Base-by-base conservation (phyloP, 2,329 filamentous ascomycete species). In the Phaeosphaeria sp. region DNA sequence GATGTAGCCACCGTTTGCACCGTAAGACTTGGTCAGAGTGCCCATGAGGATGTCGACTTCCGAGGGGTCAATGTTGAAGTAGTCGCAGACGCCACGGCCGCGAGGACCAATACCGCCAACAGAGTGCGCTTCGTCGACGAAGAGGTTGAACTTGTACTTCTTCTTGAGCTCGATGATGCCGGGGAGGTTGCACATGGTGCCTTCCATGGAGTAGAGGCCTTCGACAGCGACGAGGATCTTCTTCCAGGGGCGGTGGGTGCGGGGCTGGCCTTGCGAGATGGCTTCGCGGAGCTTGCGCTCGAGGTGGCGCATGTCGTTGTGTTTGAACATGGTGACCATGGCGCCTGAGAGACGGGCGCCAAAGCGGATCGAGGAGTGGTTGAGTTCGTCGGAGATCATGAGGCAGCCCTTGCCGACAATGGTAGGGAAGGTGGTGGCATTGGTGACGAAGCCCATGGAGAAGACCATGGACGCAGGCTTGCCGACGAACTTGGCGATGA, bases 161-260 rank as follows among this genome's bases (percentile, higher is more conserved):
- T 89, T 89, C 86, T 97, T 97, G 65, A 99, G 84, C 50, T 84
- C 86, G 57, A 99, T 81, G 50, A 99, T 83, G 60, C 92, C 92
- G 1, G 95, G 95, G n/a, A 99, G 86, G 76, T 99, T 95, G 79
- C 92, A 95, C 91, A 99, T 96, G 65, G 93, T 97, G 49, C 95
- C 95, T 81, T 99, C 95, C 95, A 99, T 99, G 1, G 94, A 98
- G 84, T 99, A 99, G 20, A 99, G 86, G 68, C 95, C 95, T 78
- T 99, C 95, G 39, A 99, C 92, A 39, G 94, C 93, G 45, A 99
- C 91, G 51, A 99, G 79, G 59, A 99, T 98, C 87, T 98, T 99
- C 85, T 96, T 97, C 95, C 95, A 99, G 1, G 95, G 95, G 27
- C 95, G 91, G 78, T 99, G 95, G n/a, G 94, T 99, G 65, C 95